These are phyloP conservation scores for Noccaea bulbosa DNA, from an alignment of 345 rosid species.

Conservation along the genomic window DNA sequence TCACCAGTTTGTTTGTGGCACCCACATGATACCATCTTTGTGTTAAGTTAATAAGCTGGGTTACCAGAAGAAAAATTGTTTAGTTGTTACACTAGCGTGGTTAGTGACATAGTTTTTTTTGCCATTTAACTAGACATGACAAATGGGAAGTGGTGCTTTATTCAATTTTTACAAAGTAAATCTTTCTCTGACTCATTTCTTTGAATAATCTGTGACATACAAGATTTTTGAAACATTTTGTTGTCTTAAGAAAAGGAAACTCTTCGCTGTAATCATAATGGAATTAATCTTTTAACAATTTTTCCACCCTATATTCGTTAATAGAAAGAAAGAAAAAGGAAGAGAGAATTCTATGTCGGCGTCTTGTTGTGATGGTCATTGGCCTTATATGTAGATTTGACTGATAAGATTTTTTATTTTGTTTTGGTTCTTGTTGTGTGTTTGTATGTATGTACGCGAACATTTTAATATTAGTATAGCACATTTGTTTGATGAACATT, in stretches of 20 bases:
- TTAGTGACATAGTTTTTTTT: neutral
- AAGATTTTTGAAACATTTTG: too few species aligned
- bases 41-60: neutral
- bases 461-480: too few species aligned
- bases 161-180: too few species aligned
- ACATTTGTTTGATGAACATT: too few species aligned
- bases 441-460: too few species aligned
- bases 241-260: neutral
- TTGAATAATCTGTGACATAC: neutral
- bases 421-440: too few species aligned
- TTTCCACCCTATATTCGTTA: neutral
- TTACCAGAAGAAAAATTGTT: neutral
- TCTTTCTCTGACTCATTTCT: too few species aligned
- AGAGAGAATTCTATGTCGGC: neutral
- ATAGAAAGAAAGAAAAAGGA: neutral
- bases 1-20: constrained; percentile 17
- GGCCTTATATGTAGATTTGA: too few species aligned
- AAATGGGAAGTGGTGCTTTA: too few species aligned
- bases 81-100: neutral
- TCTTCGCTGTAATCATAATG: neutral
- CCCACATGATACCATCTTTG: constrained; percentile 5
- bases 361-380: neutral
- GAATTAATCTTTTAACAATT: neutral
- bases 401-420: too few species aligned
- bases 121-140: too few species aligned